Evolutionary conservation across 1,139 yeast genomes (phyloP), one percentile per base, ranked within the genome.

Genomic region (Meyerozyma elateridarum): DNA sequence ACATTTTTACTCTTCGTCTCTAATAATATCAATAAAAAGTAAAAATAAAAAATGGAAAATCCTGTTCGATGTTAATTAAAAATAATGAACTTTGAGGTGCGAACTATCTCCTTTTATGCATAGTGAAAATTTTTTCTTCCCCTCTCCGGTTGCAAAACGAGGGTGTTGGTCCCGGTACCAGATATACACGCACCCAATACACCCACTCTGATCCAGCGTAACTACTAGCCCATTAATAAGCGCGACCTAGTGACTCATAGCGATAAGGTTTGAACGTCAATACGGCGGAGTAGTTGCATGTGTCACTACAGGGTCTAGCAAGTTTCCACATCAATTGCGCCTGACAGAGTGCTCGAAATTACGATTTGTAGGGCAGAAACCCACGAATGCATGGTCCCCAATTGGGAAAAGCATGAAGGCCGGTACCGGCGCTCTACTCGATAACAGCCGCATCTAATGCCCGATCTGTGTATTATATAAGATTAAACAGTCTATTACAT

Each of bases 61-160:
- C 11, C n/a, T 24, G 27, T 22, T 24, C n/a, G 27, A 15, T 24
- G 27, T 8, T 24, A 18, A 24, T 24, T 9, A 24, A 24, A 18
- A 24, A 2, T n/a, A n/a, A n/a, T n/a, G 27, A 22, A 5, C 5
- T 7, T 9, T 8, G 9, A 4, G 8, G 27, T 24, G 27, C 27
- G 27, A 24, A 24, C 12, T 17, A 24, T 24, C 27, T 24, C 27
- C 27, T 24, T 24, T 24, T 24, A 24, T 24, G 27, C 15, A 24
- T 18, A n/a, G 27, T 24, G 27, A 24, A 24, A 24, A 24, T 24
- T 24, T 24, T 22, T 22, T 22, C 13, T 18, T 24, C 27, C 27
- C 27, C 27, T 24, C 27, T 15, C 27, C 5, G 8, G 2, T 12
- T 13, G n/a, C n/a, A n/a, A n/a, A n/a, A n/a, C n/a, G n/a, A n/a